Evolutionary conservation across 306 rosid genomes (phyloP).

Genomic region (Ziziphus jujuba): DNA sequence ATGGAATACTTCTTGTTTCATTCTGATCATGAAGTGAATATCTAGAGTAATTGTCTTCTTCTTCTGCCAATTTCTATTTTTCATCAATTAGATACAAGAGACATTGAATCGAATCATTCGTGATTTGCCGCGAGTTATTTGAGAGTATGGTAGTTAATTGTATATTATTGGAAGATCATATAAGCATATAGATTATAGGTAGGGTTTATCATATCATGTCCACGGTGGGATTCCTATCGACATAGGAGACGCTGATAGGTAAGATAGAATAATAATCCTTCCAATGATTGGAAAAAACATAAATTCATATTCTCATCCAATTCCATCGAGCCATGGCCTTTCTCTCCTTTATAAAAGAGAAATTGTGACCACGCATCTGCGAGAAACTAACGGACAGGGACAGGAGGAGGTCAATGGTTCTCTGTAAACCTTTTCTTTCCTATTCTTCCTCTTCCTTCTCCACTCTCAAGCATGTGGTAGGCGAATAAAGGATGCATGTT

Average conservation of each 20-base stretch:
- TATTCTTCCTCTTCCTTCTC: neutral
- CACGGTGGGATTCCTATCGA: slow-evolving; percentile 53
- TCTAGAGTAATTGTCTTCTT: too few relatives aligned
- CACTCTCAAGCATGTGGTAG: slow-evolving; percentile 9
- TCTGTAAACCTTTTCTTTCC: slow-evolving; percentile 5
- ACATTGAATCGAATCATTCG: neutral
- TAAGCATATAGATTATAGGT: slow-evolving; percentile 4
- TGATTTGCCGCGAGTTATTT: neutral
- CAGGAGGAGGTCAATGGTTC: slow-evolving; percentile 17
- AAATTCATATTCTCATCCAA: slow-evolving; percentile 36
- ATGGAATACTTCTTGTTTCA: too few relatives aligned
- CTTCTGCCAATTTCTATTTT: neutral
- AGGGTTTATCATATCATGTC: slow-evolving; percentile 27
- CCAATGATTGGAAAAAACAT: slow-evolving; percentile 28
- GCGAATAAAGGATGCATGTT: slow-evolving; percentile 34
- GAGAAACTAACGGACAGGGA: slow-evolving; percentile 17
- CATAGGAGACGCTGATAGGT: slow-evolving; percentile 25
- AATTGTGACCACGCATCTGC: slow-evolving; percentile 46
- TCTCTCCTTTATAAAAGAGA: slow-evolving; percentile 35
- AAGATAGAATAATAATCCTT: slow-evolving; percentile 38
- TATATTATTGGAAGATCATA: slow-evolving; percentile 1
- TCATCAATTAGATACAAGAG: neutral
- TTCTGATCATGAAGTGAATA: too few relatives aligned
- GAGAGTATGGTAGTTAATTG: neutral
- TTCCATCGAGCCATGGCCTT: slow-evolving; percentile 34